phyloP scores from a whole-genome alignment of 306 rosid species.

The Arachis stenosperma region DNA sequence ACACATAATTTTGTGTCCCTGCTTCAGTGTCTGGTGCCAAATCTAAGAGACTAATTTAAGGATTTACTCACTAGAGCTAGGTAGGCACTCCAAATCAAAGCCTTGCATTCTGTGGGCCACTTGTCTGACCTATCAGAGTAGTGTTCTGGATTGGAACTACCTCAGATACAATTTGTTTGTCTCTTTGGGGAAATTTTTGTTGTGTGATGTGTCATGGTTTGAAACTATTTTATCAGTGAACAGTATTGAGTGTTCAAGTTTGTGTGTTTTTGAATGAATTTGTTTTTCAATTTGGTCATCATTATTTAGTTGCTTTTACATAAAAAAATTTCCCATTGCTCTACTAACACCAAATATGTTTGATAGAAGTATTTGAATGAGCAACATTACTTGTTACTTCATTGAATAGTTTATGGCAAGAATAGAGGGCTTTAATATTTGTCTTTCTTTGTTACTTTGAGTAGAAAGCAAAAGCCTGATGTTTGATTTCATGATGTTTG shows the following conservation, averaged over 20 bases:
- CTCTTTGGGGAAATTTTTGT: not conserved
- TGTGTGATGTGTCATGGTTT: not conserved
- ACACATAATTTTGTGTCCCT: too few relatives aligned
- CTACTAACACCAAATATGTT: not conserved
- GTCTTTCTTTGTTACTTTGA: slow-evolving; percentile 6
- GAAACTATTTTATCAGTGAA: slow-evolving; percentile 4
- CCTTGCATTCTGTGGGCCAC: slow-evolving; percentile 7
- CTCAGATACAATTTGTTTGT: slow-evolving; percentile 19
- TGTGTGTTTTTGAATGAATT: slow-evolving; percentile 4
- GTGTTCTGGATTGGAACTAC: slow-evolving; percentile 28
- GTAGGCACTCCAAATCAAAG: not conserved
- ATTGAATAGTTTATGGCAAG: not conserved
- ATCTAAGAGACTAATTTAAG: too few relatives aligned
- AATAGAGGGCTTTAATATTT: not conserved
- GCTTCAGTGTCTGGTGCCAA: too few relatives aligned
- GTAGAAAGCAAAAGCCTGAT: slow-evolving; percentile 26
- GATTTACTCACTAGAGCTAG: not conserved
- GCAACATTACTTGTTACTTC: not conserved
- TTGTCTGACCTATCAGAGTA: not conserved
- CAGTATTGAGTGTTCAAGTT: not conserved
- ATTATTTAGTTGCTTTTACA: not conserved
- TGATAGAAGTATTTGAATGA: slow-evolving; percentile 15
- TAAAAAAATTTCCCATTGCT: not conserved
- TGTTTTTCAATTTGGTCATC: not conserved
- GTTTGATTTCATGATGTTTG: slow-evolving; percentile 38